Conservation (phyloP, 148 eudicot genomes). For the Chenopodium quinoa region DNA sequence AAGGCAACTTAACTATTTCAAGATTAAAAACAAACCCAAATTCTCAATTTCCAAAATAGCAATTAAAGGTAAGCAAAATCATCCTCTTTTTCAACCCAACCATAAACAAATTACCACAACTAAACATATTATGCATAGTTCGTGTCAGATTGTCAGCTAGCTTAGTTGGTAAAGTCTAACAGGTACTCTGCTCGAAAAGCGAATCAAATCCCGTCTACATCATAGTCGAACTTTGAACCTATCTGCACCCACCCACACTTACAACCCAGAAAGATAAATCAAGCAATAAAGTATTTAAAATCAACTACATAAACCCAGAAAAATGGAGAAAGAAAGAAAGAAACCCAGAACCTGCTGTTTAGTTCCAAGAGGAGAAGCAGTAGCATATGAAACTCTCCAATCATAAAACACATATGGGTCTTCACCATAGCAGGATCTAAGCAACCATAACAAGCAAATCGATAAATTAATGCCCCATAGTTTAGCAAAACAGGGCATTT, state of each 20-base stretch:
- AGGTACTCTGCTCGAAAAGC: too few species aligned
- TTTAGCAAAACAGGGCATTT: constrained; percentile 18
- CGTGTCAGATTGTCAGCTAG: too few species aligned
- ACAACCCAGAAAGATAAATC: not conserved
- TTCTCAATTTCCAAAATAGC: not conserved
- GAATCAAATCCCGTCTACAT: too few species aligned
- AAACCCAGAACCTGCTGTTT: constrained; percentile 66
- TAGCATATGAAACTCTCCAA: constrained; percentile 78
- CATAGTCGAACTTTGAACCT: not conserved
- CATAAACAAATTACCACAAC: not conserved
- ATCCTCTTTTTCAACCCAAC: not conserved
- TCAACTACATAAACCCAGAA: not conserved
- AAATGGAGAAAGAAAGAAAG: not conserved
- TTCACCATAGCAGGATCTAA: constrained; percentile 44
- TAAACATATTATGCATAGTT: too few species aligned
- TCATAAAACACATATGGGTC: constrained; percentile 87
- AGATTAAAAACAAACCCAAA: not conserved
- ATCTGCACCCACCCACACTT: constrained; percentile 15
- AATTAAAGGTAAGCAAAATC: not conserved
- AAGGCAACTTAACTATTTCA: not conserved
- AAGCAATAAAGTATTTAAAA: not conserved
- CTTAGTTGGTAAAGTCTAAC: too few species aligned
- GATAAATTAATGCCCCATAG: constrained; percentile 7
- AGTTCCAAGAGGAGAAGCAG: constrained; percentile 80
- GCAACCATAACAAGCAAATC: constrained; percentile 23